Base-by-base conservation (phyloP, 106 monocot genomes). In the Allium cepa region DNA sequence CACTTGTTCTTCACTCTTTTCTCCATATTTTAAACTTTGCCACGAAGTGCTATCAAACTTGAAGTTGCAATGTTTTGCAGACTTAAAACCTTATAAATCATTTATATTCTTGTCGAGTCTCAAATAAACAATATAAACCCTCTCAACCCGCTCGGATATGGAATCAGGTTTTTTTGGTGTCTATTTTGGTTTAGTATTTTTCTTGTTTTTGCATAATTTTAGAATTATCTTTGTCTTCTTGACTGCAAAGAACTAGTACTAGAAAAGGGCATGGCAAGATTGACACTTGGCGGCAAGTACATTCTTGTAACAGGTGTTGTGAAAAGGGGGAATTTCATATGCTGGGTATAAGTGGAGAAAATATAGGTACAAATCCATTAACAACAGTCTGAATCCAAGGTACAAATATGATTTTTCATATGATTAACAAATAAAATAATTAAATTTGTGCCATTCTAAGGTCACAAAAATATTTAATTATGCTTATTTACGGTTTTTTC, bases 301-400 rank as follows among this genome's bases (percentile, higher is more conserved):
- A 90, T 82, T 10, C 67, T 92, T 47, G 89, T 58, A 69, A 85
- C 45, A 99, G 81, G 71, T 78, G 74, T 57, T 73, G 70, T 13
- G 85, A 72, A 2, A 87, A 72, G 78, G 64, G 63, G 85, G 87
- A 6, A 65, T 79, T 22, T 69, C 78, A 27, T 84, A 88, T 62
- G 88, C 84, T 70, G 88, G 88, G 3, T 89, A 89, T 67, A 85
- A 85, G 60, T 89, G 88, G 84, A 89, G 88, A 68, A 89, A 89
- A 64, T 89, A 89, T 67, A 84, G 88, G 12, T 84, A 89, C 69
- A 89, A 89, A 69, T 68, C 84, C 15, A 89, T 89, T 74, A 85
- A 89, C 66, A 89, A 89, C 74, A 89, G 77, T 60, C 84, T 81
- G 14, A 79, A 89, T 63, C 85, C 85, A 66, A 86, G 85, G 85